Evolutionary conservation across 176 grass and related monocot genomes (phyloP).

Genomic region (maize (Zea mays)): Zm-B73-REFERENCE-NAM-5.0 NC_050096.1:143861001-143861500

Average conservation of each 20-base stretch:
- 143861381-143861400: not conserved
- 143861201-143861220: not conserved
- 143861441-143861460: no score
- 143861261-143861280: not conserved
- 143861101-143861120: not conserved
- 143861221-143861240: not conserved
- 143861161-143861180: constrained; percentile 5
- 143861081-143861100: not conserved
- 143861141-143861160: not conserved
- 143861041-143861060: not conserved
- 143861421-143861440: no score
- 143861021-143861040: no score
- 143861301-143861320: not conserved
- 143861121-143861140: not conserved
- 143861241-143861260: not conserved
- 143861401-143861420: no score
- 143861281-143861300: not conserved
- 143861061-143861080: not conserved
- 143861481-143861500: no score
- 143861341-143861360: not conserved
- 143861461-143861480: no score
- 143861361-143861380: not conserved
- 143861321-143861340: not conserved
- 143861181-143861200: constrained; percentile 1
- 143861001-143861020: no score